Base-by-base conservation (phyloP, 495 filamentous ascomycete genomes). In the Entonaema liquescens region DNA sequence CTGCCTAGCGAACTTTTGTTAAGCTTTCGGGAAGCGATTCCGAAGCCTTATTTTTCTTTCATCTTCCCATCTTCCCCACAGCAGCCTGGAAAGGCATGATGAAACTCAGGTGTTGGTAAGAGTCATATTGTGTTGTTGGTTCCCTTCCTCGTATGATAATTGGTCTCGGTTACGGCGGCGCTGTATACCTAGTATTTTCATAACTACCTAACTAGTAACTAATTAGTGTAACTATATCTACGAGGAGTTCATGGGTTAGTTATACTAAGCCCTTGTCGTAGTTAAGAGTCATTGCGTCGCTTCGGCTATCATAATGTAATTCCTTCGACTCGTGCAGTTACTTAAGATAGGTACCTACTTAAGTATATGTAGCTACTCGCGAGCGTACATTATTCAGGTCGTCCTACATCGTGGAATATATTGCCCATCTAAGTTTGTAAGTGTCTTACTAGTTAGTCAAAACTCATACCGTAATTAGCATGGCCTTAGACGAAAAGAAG, bases 401-500 rank as follows among this genome's bases (percentile, higher is more conserved):
- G n/a, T 31, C 17, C 0, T 19, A 4, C 5, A 35, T 31, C 53
- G 13, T 40, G 5, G 9, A 40, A 1, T 19, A 19, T 55, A 28
- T 35, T 55, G n/a, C 15, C 4, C 33, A 35, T 55, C 28, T 7
- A n/a, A n/a, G n/a, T n/a, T n/a, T n/a, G n/a, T n/a, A n/a, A n/a
- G n/a, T n/a, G n/a, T n/a, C n/a, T n/a, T n/a, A n/a, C n/a, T n/a
- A n/a, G n/a, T 33, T 15, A 17, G 28, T n/a, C 11, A 11, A 29
- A 55, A 3, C 26, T 0, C 1, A 21, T 28, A 2, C 28, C 19
- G 1, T 19, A 17, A 3, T 35, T 17, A 28, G 26, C 25, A 67
- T 67, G 65, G n/a, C 49, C 25, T 21, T 31, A 26, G 21, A 33
- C 13, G 65, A 56, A 40, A 67, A 56, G 36, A 67, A 47, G n/a